Evolutionary conservation across 1,284 basidiomycete species (phyloP), one percentile per base, ranked within the genome.

Genomic region (Omphalotus olearius): DNA sequence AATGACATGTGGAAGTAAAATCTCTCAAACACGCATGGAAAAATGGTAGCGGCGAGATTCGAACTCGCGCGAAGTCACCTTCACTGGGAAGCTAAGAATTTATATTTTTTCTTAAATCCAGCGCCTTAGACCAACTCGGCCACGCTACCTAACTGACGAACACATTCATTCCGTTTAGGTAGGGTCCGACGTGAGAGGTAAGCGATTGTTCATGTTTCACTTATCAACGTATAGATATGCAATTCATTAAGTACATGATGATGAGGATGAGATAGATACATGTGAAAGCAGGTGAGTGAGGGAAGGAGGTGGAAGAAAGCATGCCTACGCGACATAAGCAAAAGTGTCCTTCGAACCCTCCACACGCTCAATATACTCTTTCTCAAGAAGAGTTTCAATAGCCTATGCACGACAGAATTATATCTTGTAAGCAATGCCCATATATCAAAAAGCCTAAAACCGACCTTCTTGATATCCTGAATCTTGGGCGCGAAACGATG

Each of bases 291-390:
- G 13, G 35, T 10, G 13, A 28, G 23, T 16, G 33, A 37, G 30
- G 30, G 13, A 17, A 39, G 43, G n/a, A 25, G 20, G 37, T 17
- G 20, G 51, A 44, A 49, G 42, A 49, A 54, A 47, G 38, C n/a
- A 57, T 14, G 13, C 37, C 72, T 64, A 77, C 48, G 86, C 85
- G 54, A 89, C 85, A 62, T 90, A 90, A 25, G 84, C 83, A 64
- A 89, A 90, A 45, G 83, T 85, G 65, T 90, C 87, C 61, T 85
- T 80, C 45, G 84, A 85, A 14, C 85, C 91, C 23, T 92, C 90
- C 30, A 91, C 88, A 38, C 95, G 85, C 67, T 98, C 94, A 56
- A 99, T 88, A 66, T 97, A 99, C 70, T 98, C 97, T 71, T 98
- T 97, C 75, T 99, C 96, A 50, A 99, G 80, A 30, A 99, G 73